Percentiles rank a stretch among this genome's conserved stretches.
Evolutionary conservation across 148 eudicot species (phyloP).

Genomic region (Spergularia marina): DNA sequence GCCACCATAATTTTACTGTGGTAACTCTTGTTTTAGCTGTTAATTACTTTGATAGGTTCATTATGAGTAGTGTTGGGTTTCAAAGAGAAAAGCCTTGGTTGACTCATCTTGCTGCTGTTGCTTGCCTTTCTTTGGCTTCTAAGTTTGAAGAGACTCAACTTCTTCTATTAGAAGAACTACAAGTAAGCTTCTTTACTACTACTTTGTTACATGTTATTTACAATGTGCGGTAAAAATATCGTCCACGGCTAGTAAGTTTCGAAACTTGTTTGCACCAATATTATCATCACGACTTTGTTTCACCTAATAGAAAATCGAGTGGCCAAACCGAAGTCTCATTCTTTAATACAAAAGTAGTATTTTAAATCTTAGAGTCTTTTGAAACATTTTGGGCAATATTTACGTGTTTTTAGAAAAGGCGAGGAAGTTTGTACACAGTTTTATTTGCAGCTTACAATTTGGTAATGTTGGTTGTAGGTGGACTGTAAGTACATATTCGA

Average conservation of each 20-base stretch:
- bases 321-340: too few species aligned
- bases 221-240: neutral
- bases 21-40: conserved; percentile 56
- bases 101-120: conserved; percentile 70
- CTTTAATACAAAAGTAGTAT: too few species aligned
- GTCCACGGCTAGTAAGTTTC: too few species aligned
- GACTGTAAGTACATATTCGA: conserved; percentile 57
- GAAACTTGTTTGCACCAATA: too few species aligned
- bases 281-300: too few species aligned
- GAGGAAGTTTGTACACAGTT: too few species aligned
- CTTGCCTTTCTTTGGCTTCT: conserved; percentile 81
- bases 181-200: conserved; percentile 42
- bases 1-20: conserved; percentile 45
- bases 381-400: too few species aligned
- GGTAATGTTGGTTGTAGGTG: conserved; percentile 37
- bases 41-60: conserved; percentile 64
- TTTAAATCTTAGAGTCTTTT: too few species aligned
- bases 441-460: too few species aligned
- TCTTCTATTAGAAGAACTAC: conserved; percentile 63
- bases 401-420: too few species aligned
- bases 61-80: conserved; percentile 41
- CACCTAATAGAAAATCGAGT: too few species aligned
- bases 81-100: conserved; percentile 70
- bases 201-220: neutral
- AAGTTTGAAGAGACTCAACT: conserved; percentile 73